Percentiles rank a stretch among this genome's conserved stretches.
These are phyloP conservation scores for Starmerella bombi DNA, from an alignment of 805 yeast genomes.

Conservation along the genomic window DNA sequence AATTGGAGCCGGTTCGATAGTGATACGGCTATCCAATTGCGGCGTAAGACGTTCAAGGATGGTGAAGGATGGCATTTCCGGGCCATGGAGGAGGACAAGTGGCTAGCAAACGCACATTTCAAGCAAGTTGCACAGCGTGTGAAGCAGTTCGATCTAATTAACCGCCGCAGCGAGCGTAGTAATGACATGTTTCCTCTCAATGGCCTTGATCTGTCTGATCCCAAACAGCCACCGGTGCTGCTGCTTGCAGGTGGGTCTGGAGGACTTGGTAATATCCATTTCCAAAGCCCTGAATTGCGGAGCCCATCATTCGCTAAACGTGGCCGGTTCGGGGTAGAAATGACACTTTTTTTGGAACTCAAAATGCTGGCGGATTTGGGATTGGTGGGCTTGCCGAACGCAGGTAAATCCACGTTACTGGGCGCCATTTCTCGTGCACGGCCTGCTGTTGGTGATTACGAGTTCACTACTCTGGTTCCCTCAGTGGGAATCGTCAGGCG, in stretches of 20 bases:
- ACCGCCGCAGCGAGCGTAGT: slow-evolving; percentile 42
- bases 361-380: slow-evolving; percentile 88
- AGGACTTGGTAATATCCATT: slow-evolving; percentile 95
- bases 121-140: slow-evolving; percentile 49
- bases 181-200: slow-evolving; percentile 62
- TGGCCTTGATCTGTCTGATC: slow-evolving; percentile 61
- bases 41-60: slow-evolving; percentile 45
- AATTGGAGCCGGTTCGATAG: slow-evolving; percentile 16
- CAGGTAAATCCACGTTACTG: slow-evolving; percentile 84
- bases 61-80: slow-evolving; percentile 83
- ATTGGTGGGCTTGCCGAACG: slow-evolving; percentile 88
- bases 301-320: slow-evolving; percentile 79
- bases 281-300: slow-evolving; percentile 65
- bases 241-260: slow-evolving; percentile 79
- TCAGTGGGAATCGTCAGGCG: slow-evolving; percentile 74
- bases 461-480: slow-evolving; percentile 86
- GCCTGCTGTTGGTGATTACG: slow-evolving; percentile 94
- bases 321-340: slow-evolving; percentile 60
- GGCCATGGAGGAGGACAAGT: slow-evolving; percentile 62
- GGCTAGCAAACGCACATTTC: slow-evolving; percentile 54
- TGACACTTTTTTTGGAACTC: slow-evolving; percentile 63
- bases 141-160: slow-evolving; percentile 46
- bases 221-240: slow-evolving; percentile 48
- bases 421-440: slow-evolving; percentile 78
- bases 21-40: slow-evolving; percentile 35